Evolutionary conservation across 768 basidiomycete genomes (phyloP), one percentile per base, ranked within the genome.

Genomic region (Filobasidium floriforme): DNA sequence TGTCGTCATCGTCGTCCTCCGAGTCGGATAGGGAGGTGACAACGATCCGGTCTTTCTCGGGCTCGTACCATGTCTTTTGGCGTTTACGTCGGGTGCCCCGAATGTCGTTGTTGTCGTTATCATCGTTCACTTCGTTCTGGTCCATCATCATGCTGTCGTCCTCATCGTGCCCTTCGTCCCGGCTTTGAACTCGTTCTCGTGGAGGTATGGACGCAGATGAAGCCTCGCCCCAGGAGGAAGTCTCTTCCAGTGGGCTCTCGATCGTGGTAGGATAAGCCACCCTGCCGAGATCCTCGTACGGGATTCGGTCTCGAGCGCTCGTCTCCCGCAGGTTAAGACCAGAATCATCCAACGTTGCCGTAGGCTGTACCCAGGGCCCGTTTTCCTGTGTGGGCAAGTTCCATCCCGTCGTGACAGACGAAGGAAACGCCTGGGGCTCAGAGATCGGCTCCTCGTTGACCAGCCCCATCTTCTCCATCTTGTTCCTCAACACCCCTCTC

Each of bases 31-130:
- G 61, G 41, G 49, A 55, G 18, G 66, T 67, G 29, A 67, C 55
- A 40, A 67, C 26, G 54, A 67, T 67, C 26, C 66, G 66, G 59
- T 67, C 66, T 18, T 62, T 62, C 32, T 67, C 66, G 26, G 66
- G 61, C 41, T 67, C 66, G 54, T 67, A 67, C 66, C 61, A 67
- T 7, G 32, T 59, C 59, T 37, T 60, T 11, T 43, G 57, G 9
- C 41, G 54, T 26, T 15, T 51, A 41, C 43, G 37, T 65, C 64
- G 43, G 41, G 19, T 18, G 15, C 43, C 22, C 60, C 64, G 22
- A 46, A 28, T 10, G 59, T 59, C 64, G 37, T 60, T 22, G 9
- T 19, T 43, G 1, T 65, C 64, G 5, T 28, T 43, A 2, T 44
- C 55, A 10, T 59, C 63, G 22, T 43, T 18, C 41, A 28, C 55